Evolutionary conservation across 805 yeast species (phyloP).

Genomic region (Lachancea cidri): DNA sequence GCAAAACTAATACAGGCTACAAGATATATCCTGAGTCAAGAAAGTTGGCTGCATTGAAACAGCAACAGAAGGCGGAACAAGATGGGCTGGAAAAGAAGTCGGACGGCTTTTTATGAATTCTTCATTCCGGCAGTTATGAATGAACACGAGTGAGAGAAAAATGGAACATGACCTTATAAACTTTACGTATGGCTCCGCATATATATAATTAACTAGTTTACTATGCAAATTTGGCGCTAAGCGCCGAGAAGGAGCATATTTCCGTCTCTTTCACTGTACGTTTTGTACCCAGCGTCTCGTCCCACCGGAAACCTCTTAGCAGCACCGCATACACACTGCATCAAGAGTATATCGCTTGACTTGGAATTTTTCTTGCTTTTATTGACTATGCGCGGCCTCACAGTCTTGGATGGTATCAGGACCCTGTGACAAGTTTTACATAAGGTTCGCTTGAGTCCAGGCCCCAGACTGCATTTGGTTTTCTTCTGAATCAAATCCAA

Average conservation of each 20-base stretch:
- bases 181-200: not conserved
- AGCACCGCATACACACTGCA: slow-evolving; percentile 49
- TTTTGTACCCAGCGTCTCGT: slow-evolving; percentile 40
- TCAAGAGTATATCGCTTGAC: slow-evolving; percentile 43
- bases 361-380: slow-evolving; percentile 16
- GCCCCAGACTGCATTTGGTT: slow-evolving; percentile 59
- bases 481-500: slow-evolving; percentile 61
- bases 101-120: slow-evolving; percentile 1
- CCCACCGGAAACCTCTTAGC: slow-evolving; percentile 62
- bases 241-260: slow-evolving; percentile 7
- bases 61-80: not conserved
- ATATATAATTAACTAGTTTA: not conserved
- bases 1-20: slow-evolving; percentile 52
- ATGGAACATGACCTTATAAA: not conserved
- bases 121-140: not conserved
- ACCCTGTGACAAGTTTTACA: slow-evolving; percentile 63
- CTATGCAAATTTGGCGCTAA: not conserved
- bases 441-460: slow-evolving; percentile 56
- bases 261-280: slow-evolving; percentile 20
- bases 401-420: slow-evolving; percentile 45
- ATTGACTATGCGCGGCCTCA: slow-evolving; percentile 24
- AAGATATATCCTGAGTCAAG: slow-evolving; percentile 26
- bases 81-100: not conserved
- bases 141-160: not conserved
- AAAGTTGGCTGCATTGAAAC: slow-evolving; percentile 6